These are phyloP conservation scores for Penicillium cataractarum DNA, from an alignment of 495 filamentous ascomycete species.

Conservation along the genomic window DNA sequence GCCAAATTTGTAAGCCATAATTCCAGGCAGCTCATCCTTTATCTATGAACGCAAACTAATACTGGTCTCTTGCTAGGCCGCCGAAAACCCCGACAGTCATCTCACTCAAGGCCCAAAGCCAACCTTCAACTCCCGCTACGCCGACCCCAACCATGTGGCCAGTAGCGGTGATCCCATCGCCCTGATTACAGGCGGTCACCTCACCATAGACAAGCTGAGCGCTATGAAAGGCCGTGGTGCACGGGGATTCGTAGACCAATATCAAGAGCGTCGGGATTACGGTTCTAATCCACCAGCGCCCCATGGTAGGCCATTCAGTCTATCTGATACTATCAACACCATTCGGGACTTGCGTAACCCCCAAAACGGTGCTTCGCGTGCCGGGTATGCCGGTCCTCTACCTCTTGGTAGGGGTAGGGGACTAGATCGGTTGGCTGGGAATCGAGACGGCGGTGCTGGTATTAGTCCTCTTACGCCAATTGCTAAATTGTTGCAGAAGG, in stretches of 20 bases:
- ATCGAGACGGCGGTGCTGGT: background rate
- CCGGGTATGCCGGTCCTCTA: background rate
- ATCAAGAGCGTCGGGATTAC: background rate
- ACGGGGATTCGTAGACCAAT: background rate
- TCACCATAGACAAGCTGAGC: constrained; percentile 24
- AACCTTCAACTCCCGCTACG: constrained; percentile 53
- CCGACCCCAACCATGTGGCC: constrained; percentile 58
- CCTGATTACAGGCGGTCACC: constrained; percentile 48
- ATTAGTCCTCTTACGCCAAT: constrained; percentile 11
- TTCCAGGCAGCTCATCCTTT: background rate
- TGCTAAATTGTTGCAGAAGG: constrained; percentile 21
- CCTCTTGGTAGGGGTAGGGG: no score
- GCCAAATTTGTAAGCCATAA: constrained; percentile 61
- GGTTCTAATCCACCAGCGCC: constrained; percentile 19
- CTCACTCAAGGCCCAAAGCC: constrained; percentile 29
- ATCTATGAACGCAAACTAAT: background rate
- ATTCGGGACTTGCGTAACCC: constrained; percentile 8
- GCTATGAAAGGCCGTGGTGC: constrained; percentile 8
- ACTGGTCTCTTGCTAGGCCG: background rate
- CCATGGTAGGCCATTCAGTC: constrained; percentile 8
- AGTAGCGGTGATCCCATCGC: constrained; percentile 37
- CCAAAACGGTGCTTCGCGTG: background rate
- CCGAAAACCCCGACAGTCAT: constrained; percentile 36
- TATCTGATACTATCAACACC: constrained; percentile 10
- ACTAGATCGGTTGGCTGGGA: background rate